A percentile compares a stretch with the other conserved stretches of the same genome.
phyloP scores from a whole-genome alignment of 345 rosid genomes.

The Reutealis trisperma region DNA sequence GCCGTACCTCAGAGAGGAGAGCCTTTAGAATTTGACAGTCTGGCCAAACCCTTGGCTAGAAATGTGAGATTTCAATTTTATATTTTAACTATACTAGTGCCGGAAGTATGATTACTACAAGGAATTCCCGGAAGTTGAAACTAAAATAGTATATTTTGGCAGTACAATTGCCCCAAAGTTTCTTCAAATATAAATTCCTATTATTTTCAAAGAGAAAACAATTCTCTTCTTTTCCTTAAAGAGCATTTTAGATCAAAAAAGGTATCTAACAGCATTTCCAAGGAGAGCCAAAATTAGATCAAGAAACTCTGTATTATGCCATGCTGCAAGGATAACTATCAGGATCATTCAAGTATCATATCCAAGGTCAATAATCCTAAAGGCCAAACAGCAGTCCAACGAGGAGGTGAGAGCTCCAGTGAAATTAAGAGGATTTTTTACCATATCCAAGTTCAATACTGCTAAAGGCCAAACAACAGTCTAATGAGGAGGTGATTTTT shows the following conservation, averaged over 20 bases:
- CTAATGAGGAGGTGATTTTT: not conserved
- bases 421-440: not conserved
- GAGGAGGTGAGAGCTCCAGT: not conserved
- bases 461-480: not conserved
- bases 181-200: not conserved
- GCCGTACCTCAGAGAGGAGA: not conserved
- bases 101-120: not conserved
- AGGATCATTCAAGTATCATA: not conserved
- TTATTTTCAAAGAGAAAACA: not conserved
- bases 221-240: not conserved
- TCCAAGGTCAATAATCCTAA: not conserved
- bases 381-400: not conserved
- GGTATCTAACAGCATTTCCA: not conserved
- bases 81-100: not conserved
- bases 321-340: not conserved
- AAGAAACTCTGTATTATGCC: not conserved
- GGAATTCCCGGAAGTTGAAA: not conserved
- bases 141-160: not conserved
- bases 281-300: not conserved
- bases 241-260: not conserved
- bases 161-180: not conserved
- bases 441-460: not conserved
- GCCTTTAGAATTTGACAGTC: not conserved
- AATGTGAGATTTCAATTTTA: not conserved
- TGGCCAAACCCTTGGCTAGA: not conserved